Evolutionary conservation across 495 filamentous ascomycete species (phyloP), one percentile per base, ranked within the genome.

Genomic region (Xylaria telfairii): DNA sequence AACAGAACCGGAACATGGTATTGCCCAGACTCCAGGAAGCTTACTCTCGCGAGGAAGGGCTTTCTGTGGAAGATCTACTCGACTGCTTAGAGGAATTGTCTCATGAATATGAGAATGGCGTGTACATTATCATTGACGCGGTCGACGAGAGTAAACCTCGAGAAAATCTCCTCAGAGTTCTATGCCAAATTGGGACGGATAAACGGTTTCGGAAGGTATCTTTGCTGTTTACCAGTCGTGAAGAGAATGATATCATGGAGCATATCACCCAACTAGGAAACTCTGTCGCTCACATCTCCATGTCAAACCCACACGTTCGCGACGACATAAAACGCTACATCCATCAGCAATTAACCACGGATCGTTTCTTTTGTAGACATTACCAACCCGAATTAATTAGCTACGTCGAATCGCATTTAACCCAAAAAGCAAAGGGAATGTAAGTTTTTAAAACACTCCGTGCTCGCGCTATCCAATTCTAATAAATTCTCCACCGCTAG

Each of bases 211-310:
- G 63, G 3, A 81, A 80, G 26, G 68, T 86, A n/a, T 74, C 74
- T 9, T 53, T 85, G 9, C 67, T 84, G 26, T 76, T 76, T 51
- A 83, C 82, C 3, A 85, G 84, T 70, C 77, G 84, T 32, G 74
- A 78, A 21, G 80, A 85, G 30, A 32, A 26, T 9, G 84, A 84
- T 53, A 83, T 86, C 37, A 74, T 75, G 57, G 49, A 53, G 0
- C 26, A 49, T 4, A 76, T 83, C 69, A 17, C 26, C 1, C 21
- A 19, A 15, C 34, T 77, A 60, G 73, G 71, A 12, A 46, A 13
- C 19, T 66, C 73, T 30, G 71, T 71, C 0, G 13, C 74, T 30
- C 5, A 49, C 19, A 69, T 82, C 34, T 81, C 78, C 39, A 83
- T 85, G 80, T 72, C 72, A n/a, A 80, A 79, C 57, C 19, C 46